Percentiles rank a stretch among this genome's conserved stretches.
Evolutionary conservation across 345 rosid species (phyloP).

Genomic region (Isatis tinctoria): DNA sequence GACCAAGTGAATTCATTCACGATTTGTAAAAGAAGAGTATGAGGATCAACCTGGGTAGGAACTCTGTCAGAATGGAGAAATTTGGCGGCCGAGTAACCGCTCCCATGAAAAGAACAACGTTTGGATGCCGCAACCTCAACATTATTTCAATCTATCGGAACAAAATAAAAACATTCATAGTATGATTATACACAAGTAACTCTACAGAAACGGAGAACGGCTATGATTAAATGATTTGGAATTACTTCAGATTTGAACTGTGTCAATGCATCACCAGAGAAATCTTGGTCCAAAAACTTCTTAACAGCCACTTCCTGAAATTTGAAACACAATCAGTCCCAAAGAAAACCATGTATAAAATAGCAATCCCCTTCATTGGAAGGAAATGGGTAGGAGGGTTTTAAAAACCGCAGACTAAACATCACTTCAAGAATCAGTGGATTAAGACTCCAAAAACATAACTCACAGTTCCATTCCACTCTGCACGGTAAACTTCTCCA

Average conservation of each 20-base stretch:
- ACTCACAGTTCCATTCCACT: conserved; percentile 98
- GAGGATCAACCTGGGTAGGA: conserved; percentile 72
- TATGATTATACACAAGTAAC: conserved; percentile 5
- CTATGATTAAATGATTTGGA: conserved; percentile 9
- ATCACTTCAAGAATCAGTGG: conserved; percentile 9
- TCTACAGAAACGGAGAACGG: not conserved
- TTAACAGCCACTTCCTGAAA: conserved; percentile 98
- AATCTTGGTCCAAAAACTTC: conserved; percentile 87
- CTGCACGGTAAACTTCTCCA: conserved; percentile 88
- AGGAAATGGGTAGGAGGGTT: not conserved
- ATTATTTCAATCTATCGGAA: conserved; percentile 78
- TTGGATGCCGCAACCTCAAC: conserved; percentile 94
- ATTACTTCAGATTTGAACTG: conserved; percentile 89
- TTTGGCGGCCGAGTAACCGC: conserved; percentile 90
- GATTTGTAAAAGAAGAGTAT: conserved; percentile 7
- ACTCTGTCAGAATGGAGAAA: conserved; percentile 96
- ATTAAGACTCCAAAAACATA: conserved; percentile 12
- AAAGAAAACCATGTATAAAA: not conserved
- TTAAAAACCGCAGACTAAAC: conserved; percentile 5
- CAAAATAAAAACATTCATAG: not conserved
- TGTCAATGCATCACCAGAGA: conserved; percentile 84
- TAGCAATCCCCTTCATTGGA: not conserved
- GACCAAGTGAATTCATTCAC: not conserved
- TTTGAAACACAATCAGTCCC: conserved; percentile 22
- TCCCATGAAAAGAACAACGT: conserved; percentile 99